Evolutionary conservation across 768 basidiomycete species (phyloP).

Genomic region (Termitomyces sp.): DNA sequence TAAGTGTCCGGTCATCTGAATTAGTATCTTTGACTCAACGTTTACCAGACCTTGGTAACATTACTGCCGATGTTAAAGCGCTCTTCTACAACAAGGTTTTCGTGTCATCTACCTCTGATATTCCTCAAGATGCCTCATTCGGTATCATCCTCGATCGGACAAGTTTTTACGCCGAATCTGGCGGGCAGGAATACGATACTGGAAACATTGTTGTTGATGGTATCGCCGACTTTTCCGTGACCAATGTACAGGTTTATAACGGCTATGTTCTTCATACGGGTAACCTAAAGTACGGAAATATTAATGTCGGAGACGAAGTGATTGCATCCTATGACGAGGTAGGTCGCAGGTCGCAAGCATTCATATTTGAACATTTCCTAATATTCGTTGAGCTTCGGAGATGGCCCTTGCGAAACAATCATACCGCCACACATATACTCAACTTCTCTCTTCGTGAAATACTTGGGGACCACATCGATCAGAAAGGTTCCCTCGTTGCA

Average conservation of each 20-base stretch:
- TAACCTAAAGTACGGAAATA: conserved; percentile 78
- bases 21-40: background rate
- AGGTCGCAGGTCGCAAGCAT: conserved; percentile 2
- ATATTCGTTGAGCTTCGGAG: conserved; percentile 60
- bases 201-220: conserved; percentile 94
- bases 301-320: conserved; percentile 76
- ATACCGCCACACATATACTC: conserved; percentile 97
- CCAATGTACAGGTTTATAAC: conserved; percentile 89
- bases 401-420: conserved; percentile 95
- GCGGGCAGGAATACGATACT: conserved; percentile 96
- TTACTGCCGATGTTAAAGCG: conserved; percentile 69
- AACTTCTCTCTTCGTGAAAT: conserved; percentile 91
- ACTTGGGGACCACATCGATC: conserved; percentile 96
- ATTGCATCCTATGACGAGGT: conserved; percentile 93
- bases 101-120: conserved; percentile 53
- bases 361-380: background rate
- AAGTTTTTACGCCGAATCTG: conserved; percentile 95
- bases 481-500: conserved; percentile 96
- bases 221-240: conserved; percentile 86
- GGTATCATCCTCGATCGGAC: conserved; percentile 89
- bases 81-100: conserved; percentile 84
- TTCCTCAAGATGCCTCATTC: conserved; percentile 65
- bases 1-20: conserved; percentile 30
- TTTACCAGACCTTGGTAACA: conserved; percentile 65
- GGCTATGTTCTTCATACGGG: conserved; percentile 97